phyloP scores from a whole-genome alignment of 768 basidiomycete species.

The Tephrocybe rancida region DNA sequence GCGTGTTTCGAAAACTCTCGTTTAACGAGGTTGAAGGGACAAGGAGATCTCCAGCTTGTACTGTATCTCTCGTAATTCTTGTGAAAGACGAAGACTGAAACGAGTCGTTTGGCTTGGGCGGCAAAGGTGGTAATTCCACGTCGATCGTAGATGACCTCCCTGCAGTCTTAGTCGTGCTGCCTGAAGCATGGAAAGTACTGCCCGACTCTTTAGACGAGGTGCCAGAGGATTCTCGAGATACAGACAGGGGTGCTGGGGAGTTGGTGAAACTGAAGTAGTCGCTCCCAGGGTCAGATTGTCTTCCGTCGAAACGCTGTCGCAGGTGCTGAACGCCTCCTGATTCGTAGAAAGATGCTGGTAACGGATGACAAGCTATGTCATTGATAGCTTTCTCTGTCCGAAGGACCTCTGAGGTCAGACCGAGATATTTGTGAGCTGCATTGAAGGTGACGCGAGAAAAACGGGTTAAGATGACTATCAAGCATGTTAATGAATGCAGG shows the following conservation, averaged over 20 bases:
- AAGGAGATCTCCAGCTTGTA: slow-evolving; percentile 79
- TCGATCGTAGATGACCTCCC: slow-evolving; percentile 12
- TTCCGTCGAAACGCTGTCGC: slow-evolving; percentile 84
- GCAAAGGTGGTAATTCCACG: slow-evolving; percentile 3
- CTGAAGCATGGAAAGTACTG: slow-evolving; percentile 20
- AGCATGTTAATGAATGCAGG: slow-evolving; percentile 4
- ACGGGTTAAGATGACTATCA: slow-evolving; percentile 83
- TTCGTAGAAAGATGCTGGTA: slow-evolving; percentile 90
- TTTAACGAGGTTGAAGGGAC: slow-evolving; percentile 52
- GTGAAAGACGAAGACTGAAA: slow-evolving; percentile 21
- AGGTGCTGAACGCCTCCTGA: slow-evolving; percentile 88
- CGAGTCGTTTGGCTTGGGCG: slow-evolving; percentile 9
- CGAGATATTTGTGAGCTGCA: slow-evolving; percentile 95
- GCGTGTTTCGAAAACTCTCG: slow-evolving; percentile 48
- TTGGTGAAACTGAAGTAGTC: slow-evolving; percentile 56
- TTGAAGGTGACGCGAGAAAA: slow-evolving; percentile 98
- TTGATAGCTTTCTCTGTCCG: slow-evolving; percentile 98
- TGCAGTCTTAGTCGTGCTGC: slow-evolving; percentile 10
- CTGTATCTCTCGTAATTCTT: slow-evolving; percentile 50
- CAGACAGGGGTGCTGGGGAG: slow-evolving; percentile 25
- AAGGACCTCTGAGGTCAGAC: slow-evolving; percentile 92
- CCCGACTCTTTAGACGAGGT: slow-evolving; percentile 9
- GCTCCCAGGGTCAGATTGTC: slow-evolving; percentile 50
- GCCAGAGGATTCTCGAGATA: slow-evolving; percentile 24
- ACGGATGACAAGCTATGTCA: slow-evolving; percentile 93